These are phyloP conservation scores for Leucogyrophana mollusca DNA, from an alignment of 768 basidiomycete genomes.

Conservation along the genomic window DNA sequence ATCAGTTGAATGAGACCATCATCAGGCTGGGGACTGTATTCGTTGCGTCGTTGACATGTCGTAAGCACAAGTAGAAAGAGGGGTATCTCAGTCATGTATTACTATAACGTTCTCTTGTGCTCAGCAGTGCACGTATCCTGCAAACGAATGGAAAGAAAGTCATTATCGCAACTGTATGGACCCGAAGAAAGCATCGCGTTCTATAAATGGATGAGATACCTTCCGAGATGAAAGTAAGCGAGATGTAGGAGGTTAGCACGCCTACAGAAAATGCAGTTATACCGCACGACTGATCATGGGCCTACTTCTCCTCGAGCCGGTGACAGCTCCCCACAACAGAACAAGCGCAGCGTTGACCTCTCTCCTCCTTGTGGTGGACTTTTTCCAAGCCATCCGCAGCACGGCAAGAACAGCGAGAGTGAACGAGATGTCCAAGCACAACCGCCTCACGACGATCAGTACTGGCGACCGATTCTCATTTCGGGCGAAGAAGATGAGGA, in stretches of 20 bases:
- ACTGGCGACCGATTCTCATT: constrained; percentile 65
- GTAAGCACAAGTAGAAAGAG: constrained; percentile 23
- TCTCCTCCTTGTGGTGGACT: constrained; percentile 63
- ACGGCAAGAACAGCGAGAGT: constrained; percentile 61
- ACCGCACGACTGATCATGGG: constrained; percentile 53
- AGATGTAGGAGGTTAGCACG: neutral
- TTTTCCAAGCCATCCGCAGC: constrained; percentile 60
- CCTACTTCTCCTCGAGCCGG: constrained; percentile 49
- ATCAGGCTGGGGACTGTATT: constrained; percentile 82
- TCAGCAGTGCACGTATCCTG: too few relatives aligned
- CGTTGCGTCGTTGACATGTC: constrained; percentile 94
- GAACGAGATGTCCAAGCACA: constrained; percentile 80
- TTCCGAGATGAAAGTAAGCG: neutral
- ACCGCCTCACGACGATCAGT: constrained; percentile 64
- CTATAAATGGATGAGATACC: too few relatives aligned
- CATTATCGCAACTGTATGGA: too few relatives aligned
- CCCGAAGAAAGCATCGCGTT: too few relatives aligned
- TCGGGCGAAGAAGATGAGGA: constrained; percentile 57
- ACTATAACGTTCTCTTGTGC: too few relatives aligned
- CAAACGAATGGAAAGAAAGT: too few relatives aligned
- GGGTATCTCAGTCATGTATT: constrained; percentile 1
- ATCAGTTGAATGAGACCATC: constrained; percentile 4
- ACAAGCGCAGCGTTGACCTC: constrained; percentile 67
- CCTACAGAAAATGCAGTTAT: constrained; percentile 5
- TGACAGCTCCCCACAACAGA: constrained; percentile 68